Base-by-base conservation (phyloP, 768 basidiomycete genomes). In the Lactarius quietus region DNA sequence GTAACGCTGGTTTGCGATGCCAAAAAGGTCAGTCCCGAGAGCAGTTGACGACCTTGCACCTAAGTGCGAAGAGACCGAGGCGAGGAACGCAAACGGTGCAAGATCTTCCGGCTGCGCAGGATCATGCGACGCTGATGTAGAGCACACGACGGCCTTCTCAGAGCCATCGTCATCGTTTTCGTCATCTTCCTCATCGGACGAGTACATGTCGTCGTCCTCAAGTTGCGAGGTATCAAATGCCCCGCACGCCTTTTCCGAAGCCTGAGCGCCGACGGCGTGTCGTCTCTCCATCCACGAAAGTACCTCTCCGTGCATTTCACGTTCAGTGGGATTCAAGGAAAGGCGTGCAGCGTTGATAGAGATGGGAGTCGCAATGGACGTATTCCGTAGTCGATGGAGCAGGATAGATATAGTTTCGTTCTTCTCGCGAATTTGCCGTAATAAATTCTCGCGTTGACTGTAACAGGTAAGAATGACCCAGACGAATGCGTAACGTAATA, bases 391-490 rank as follows among this genome's bases (percentile, higher is more conserved):
- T 36, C 66, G 66, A 56, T 71, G 67, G 54, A 76, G 70, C 20
- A 71, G 70, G 64, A 72, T 48, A 55, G 72, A 72, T 65, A 70
- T 67, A 6, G 73, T 52, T 35, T 69, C 71, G 52, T 75, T 72
- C 65, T 75, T 76, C 67, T 75, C 74, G 20, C 74, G 71, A 52
- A 76, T 75, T 43, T 75, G 72, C 52, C 72, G 71, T 29, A 73
- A 70, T n/a, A 76, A 60, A 26, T 72, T 69, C 55, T 74, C 73
- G 35, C 75, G 72, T 69, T 73, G 67, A 17, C 75, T 75, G 35
- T 53, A 8, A 18, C 2, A 17, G 26, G 7, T 65, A 12, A 62
- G n/a, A 48, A 23, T 35, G 56, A 48, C 28, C 29, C 1, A 4
- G 31, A 6, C 20, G 20, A 1, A 12, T 14, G 12, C 3, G 14